Percentiles rank a stretch among this genome's conserved stretches.
Conservation (phyloP, 495 filamentous ascomycete genomes). For the Extremus antarcticus region DNA sequence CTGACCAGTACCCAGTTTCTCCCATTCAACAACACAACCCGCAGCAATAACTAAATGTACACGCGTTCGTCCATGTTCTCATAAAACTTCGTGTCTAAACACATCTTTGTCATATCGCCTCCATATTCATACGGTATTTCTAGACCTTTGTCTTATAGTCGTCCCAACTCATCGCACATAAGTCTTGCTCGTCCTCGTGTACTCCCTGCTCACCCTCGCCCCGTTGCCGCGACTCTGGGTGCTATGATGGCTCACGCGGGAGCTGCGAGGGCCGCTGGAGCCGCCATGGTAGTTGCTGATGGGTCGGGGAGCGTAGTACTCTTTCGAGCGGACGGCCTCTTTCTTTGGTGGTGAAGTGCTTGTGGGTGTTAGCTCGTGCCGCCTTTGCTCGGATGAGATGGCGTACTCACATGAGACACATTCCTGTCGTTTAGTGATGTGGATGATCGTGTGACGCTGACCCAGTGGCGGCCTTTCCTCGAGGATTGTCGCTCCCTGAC, state of each 20-base stretch:
- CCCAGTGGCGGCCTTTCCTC: not conserved
- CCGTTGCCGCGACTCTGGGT: not conserved
- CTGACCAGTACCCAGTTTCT: no score
- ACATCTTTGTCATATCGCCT: no score
- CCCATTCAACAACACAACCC: no score
- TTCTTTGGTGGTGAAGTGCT: not conserved
- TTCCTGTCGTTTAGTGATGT: not conserved
- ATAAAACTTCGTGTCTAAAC: no score
- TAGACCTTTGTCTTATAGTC: no score
- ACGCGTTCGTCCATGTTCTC: no score
- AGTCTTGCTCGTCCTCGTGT: slow-evolving; percentile 10
- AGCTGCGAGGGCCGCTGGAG: slow-evolving; percentile 4
- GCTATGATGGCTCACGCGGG: slow-evolving; percentile 6
- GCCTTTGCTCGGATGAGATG: not conserved
- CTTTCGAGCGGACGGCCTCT: not conserved
- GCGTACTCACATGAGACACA: not conserved
- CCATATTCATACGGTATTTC: no score
- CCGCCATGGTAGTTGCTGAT: slow-evolving; percentile 15
- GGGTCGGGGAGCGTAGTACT: slow-evolving; percentile 8
- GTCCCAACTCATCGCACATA: slow-evolving; percentile 12
- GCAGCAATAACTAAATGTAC: no score
- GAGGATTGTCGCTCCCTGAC: not conserved
- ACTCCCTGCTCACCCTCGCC: not conserved
- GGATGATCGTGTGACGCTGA: not conserved
- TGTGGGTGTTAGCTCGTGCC: not conserved